Evolutionary conservation across 1,284 basidiomycete genomes (phyloP).

Genomic region (Fomitopsis palustris): DNA sequence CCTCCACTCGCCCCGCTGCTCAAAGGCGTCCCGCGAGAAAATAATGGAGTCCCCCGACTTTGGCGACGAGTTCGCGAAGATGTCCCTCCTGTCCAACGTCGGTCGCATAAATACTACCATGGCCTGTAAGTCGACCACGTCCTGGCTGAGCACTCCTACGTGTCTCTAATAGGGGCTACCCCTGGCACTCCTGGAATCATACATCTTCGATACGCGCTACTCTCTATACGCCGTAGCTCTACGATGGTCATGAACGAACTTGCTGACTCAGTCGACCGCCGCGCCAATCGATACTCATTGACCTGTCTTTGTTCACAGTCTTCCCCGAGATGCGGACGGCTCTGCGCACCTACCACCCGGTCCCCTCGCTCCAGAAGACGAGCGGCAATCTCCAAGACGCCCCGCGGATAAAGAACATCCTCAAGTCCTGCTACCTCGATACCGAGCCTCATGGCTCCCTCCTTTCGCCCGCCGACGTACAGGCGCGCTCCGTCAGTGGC

Average conservation of each 20-base stretch:
- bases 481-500: constrained; percentile 23
- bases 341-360: constrained; percentile 67
- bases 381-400: constrained; percentile 68
- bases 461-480: constrained; percentile 25
- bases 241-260: background rate
- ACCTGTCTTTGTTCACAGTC: constrained; percentile 28
- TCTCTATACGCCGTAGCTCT: background rate
- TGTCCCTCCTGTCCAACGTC: constrained; percentile 85
- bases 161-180: background rate
- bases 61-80: constrained; percentile 79
- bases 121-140: constrained; percentile 62
- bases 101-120: constrained; percentile 94
- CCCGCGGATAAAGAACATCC: constrained; percentile 54
- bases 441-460: constrained; percentile 22
- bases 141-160: background rate
- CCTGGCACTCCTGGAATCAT: background rate
- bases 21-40: constrained; percentile 84
- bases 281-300: constrained; percentile 7
- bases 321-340: constrained; percentile 70
- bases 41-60: constrained; percentile 78
- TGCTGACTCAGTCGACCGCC: constrained; percentile 8
- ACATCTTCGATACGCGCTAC: background rate
- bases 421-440: constrained; percentile 27
- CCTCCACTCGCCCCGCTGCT: constrained; percentile 78
- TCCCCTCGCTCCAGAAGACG: constrained; percentile 64